Evolutionary conservation across 2,329 filamentous ascomycete genomes (phyloP).

Genomic region (Fusarium mundagurra): DNA sequence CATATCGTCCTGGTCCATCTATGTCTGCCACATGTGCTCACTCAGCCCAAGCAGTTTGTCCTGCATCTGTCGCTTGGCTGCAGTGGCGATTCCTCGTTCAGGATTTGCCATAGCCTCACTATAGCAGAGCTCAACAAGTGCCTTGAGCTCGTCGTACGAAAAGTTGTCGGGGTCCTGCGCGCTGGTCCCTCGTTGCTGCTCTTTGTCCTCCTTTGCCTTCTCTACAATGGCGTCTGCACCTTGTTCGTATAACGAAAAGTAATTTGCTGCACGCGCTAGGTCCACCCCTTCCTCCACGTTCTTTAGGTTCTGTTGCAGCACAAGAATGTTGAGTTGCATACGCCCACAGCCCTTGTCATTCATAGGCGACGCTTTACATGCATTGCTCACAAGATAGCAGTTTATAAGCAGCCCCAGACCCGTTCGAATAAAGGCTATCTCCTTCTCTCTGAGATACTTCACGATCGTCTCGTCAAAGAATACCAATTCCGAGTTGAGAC

Average conservation of each 20-base stretch:
- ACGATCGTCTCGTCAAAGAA: slow-evolving; percentile 85
- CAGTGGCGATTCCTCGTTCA: slow-evolving; percentile 72
- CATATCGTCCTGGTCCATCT: neutral
- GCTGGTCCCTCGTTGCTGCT: slow-evolving; percentile 48
- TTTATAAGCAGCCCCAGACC: slow-evolving; percentile 84
- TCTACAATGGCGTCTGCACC: slow-evolving; percentile 73
- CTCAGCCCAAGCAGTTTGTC: slow-evolving; percentile 76
- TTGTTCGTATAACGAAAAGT: slow-evolving; percentile 73
- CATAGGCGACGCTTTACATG: slow-evolving; percentile 79
- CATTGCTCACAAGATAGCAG: slow-evolving; percentile 77
- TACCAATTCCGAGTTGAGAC: slow-evolving; percentile 85
- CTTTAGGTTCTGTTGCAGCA: slow-evolving; percentile 96
- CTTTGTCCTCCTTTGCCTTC: slow-evolving; percentile 63
- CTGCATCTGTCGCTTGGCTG: slow-evolving; percentile 74
- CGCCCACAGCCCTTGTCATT: slow-evolving; percentile 84
- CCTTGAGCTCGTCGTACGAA: slow-evolving; percentile 73
- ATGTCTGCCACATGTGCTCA: slow-evolving; percentile 75
- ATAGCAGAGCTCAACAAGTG: slow-evolving; percentile 72
- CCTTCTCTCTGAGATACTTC: slow-evolving; percentile 74
- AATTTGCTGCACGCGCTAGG: slow-evolving; percentile 70
- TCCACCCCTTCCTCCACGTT: slow-evolving; percentile 81
- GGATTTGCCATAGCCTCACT: slow-evolving; percentile 73
- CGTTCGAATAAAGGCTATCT: slow-evolving; percentile 78
- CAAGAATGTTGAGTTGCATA: slow-evolving; percentile 93
- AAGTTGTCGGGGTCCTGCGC: slow-evolving; percentile 57